Conservation (phyloP, 192 early-diverging fungal genomes). For the Linnemannia exigua region DNA sequence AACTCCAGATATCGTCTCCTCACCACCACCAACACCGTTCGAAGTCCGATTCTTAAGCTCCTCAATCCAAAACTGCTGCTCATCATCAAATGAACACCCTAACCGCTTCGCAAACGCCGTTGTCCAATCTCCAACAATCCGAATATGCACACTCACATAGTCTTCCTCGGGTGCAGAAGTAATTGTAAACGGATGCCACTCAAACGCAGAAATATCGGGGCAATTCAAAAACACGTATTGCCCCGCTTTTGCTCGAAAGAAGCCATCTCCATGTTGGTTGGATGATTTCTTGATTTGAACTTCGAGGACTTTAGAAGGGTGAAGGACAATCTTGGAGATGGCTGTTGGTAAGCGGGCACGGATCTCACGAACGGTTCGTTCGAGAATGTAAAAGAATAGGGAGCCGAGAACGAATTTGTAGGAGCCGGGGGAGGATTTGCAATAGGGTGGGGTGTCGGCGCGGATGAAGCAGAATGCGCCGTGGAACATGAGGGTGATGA, state of each 20-base stretch:
- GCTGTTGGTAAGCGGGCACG: slow-evolving; percentile 75
- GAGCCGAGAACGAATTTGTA: slow-evolving; percentile 87
- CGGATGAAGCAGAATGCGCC: slow-evolving; percentile 90
- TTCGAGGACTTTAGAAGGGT: slow-evolving; percentile 86
- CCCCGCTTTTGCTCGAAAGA: slow-evolving; percentile 66
- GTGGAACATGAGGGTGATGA: slow-evolving; percentile 83
- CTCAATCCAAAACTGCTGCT: slow-evolving; percentile 62
- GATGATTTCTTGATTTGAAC: slow-evolving; percentile 81
- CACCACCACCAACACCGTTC: neutral
- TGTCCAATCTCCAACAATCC: slow-evolving; percentile 82
- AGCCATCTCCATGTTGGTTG: neutral
- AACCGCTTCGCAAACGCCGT: slow-evolving; percentile 75
- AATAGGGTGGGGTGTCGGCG: slow-evolving; percentile 70
- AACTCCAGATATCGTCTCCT: neutral
- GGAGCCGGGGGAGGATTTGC: slow-evolving; percentile 79
- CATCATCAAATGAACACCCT: slow-evolving; percentile 74
- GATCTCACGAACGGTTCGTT: slow-evolving; percentile 81
- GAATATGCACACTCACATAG: slow-evolving; percentile 81
- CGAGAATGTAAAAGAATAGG: slow-evolving; percentile 76
- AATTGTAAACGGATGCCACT: slow-evolving; percentile 89
- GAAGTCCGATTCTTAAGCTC: slow-evolving; percentile 45
- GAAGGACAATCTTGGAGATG: slow-evolving; percentile 86
- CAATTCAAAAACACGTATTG: slow-evolving; percentile 82
- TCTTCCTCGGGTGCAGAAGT: slow-evolving; percentile 84
- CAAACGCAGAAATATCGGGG: slow-evolving; percentile 74